phyloP scores from a whole-genome alignment of 2,329 filamentous ascomycete genomes.

The Fusarium circinatum region DNA sequence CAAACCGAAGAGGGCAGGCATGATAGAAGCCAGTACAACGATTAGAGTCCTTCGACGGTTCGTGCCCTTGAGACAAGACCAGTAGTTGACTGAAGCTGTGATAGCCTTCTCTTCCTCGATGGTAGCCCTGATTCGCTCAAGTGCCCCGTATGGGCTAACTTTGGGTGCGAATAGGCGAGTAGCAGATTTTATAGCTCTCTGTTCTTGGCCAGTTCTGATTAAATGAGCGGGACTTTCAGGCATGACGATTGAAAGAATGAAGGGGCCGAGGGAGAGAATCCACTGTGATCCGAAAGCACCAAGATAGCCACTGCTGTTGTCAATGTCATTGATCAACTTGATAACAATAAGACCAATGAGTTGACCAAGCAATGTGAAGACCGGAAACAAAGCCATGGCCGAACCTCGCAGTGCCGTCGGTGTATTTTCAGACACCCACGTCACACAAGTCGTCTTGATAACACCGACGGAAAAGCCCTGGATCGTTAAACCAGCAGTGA shows the following conservation, averaged over 20 bases:
- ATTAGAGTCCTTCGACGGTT: conserved; percentile 54
- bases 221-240: conserved; percentile 44
- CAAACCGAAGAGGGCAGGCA: conserved; percentile 57
- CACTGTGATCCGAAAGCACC: conserved; percentile 43
- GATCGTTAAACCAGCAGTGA: conserved; percentile 41
- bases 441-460: conserved; percentile 41
- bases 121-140: conserved; percentile 39
- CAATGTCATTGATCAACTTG: conserved; percentile 34
- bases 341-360: conserved; percentile 41
- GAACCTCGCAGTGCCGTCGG: conserved; percentile 43
- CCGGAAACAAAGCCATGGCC: conserved; percentile 45
- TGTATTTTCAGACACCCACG: conserved; percentile 53
- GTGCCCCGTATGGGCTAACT: conserved; percentile 11
- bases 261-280: conserved; percentile 30
- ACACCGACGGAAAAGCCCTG: conserved; percentile 44
- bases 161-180: conserved; percentile 36
- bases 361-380: conserved; percentile 43
- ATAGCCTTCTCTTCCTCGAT: conserved; percentile 54
- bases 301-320: conserved; percentile 35
- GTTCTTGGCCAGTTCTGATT: conserved; percentile 27
- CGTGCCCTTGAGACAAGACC: conserved; percentile 53
- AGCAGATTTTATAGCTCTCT: conserved; percentile 29
- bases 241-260: conserved; percentile 41
- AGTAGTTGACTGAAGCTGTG: conserved; percentile 49
- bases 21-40: conserved; percentile 51